Conservation (phyloP, 345 rosid species). For the Syzygium aromaticum region DNA sequence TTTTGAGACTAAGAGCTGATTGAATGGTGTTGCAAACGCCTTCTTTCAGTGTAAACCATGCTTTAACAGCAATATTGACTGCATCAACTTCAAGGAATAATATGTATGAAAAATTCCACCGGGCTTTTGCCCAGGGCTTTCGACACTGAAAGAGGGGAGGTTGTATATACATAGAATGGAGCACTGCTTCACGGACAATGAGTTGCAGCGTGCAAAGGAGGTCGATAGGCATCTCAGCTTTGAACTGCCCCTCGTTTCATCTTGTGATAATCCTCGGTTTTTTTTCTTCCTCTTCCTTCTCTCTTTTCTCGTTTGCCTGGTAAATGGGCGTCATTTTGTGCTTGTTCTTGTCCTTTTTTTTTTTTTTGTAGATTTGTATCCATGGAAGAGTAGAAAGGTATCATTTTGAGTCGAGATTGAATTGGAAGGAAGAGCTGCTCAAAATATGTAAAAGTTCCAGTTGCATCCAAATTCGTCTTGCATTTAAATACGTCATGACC, state of each 20-base stretch:
- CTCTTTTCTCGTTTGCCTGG: not conserved
- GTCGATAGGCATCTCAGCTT: not conserved
- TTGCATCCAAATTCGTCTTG: not conserved
- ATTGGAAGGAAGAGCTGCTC: not conserved
- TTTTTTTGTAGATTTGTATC: not conserved
- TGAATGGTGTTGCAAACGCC: slow-evolving; percentile 17
- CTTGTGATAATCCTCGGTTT: not conserved
- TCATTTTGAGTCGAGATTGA: not conserved
- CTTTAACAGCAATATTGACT: too few species aligned
- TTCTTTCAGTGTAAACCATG: not conserved
- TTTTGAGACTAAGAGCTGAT: slow-evolving; percentile 77
- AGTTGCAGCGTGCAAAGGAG: not conserved
- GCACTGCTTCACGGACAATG: not conserved
- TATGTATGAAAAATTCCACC: too few species aligned
- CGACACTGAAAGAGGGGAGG: not conserved
- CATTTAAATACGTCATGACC: too few species aligned
- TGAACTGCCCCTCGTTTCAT: not conserved
- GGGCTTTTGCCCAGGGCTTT: too few species aligned
- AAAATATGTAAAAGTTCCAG: not conserved
- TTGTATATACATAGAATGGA: not conserved
- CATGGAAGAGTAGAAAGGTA: not conserved
- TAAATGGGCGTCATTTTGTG: not conserved
- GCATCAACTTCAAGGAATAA: too few species aligned
- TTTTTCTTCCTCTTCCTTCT: not conserved
- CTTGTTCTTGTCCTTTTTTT: not conserved